phyloP scores from a whole-genome alignment of 495 filamentous ascomycete species.

The Hypoxylon trugodes region DNA sequence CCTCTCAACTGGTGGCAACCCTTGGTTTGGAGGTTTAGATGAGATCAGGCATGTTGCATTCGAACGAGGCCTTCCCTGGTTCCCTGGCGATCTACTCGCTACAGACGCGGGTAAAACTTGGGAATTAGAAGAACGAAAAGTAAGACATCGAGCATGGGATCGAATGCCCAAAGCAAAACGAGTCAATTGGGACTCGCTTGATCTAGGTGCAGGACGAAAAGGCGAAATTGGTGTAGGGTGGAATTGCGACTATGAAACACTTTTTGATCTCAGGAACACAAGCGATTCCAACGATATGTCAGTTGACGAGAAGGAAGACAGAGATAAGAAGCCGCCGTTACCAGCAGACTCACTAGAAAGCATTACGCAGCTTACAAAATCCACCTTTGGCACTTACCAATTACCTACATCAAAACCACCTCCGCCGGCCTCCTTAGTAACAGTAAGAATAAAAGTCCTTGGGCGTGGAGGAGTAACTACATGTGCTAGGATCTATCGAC shows the following conservation, averaged over 20 bases:
- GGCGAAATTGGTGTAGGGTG: conserved; percentile 87
- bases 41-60: conserved; percentile 84
- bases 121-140: conserved; percentile 71
- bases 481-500: conserved; percentile 58
- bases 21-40: conserved; percentile 82
- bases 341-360: conserved; percentile 14
- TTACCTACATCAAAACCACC: conserved; percentile 2
- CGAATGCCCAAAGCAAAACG: conserved; percentile 83
- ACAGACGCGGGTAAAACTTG: conserved; percentile 81
- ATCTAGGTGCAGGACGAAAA: conserved; percentile 74
- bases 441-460: conserved; percentile 48
- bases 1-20: conserved; percentile 78
- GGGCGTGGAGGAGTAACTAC: conserved; percentile 49
- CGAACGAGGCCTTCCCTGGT: conserved; percentile 81
- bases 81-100: conserved; percentile 87
- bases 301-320: conserved; percentile 39
- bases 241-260: conserved; percentile 85
- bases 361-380: conserved; percentile 45
- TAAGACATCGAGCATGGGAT: conserved; percentile 74
- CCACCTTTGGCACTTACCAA: conserved; percentile 37
- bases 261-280: conserved; percentile 50
- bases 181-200: conserved; percentile 76
- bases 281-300: conserved; percentile 39
- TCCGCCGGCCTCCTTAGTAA: conserved; percentile 40
- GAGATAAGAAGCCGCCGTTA: conserved; percentile 24